phyloP scores from a whole-genome alignment of 2,329 filamentous ascomycete species.

The Fusarium chuoi region DNA sequence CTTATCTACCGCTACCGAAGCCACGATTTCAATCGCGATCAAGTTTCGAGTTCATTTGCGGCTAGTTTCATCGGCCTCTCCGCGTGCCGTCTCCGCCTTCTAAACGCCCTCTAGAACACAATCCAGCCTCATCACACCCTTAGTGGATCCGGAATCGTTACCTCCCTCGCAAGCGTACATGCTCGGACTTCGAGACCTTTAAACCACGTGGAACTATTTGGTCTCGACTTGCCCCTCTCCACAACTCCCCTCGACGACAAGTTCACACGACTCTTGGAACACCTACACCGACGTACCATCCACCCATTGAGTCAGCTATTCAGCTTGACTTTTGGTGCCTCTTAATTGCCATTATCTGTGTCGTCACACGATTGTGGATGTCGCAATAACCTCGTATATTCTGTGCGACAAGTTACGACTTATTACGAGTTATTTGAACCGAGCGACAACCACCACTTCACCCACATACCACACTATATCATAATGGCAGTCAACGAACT shows the following conservation, averaged over 20 bases:
- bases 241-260: slow-evolving; percentile 5
- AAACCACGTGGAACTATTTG: slow-evolving; percentile 41
- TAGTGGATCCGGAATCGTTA: slow-evolving; percentile 36
- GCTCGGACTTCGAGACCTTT: slow-evolving; percentile 30
- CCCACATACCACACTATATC: neutral
- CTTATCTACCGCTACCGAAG: slow-evolving; percentile 1
- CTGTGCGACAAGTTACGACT: slow-evolving; percentile 24
- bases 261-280: slow-evolving; percentile 19
- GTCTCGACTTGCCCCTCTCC: slow-evolving; percentile 31
- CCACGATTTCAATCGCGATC: slow-evolving; percentile 21
- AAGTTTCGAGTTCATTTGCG: slow-evolving; percentile 13
- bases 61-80: slow-evolving; percentile 36
- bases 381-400: slow-evolving; percentile 9
- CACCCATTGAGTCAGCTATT: neutral
- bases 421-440: neutral
- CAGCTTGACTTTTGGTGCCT: neutral
- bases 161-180: slow-evolving; percentile 29
- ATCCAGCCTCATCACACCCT: slow-evolving; percentile 27
- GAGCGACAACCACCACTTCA: neutral
- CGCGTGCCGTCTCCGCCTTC: slow-evolving; percentile 24
- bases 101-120: slow-evolving; percentile 29
- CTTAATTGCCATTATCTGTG: slow-evolving; percentile 1
- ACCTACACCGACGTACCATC: slow-evolving; percentile 14
- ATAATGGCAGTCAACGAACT: slow-evolving; percentile 42
- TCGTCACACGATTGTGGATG: slow-evolving; percentile 8